A percentile compares a stretch with the other conserved stretches of the same genome.
phyloP scores from a whole-genome alignment of 2,329 filamentous ascomycete genomes.

The Thielaviopsis cerberus region DNA sequence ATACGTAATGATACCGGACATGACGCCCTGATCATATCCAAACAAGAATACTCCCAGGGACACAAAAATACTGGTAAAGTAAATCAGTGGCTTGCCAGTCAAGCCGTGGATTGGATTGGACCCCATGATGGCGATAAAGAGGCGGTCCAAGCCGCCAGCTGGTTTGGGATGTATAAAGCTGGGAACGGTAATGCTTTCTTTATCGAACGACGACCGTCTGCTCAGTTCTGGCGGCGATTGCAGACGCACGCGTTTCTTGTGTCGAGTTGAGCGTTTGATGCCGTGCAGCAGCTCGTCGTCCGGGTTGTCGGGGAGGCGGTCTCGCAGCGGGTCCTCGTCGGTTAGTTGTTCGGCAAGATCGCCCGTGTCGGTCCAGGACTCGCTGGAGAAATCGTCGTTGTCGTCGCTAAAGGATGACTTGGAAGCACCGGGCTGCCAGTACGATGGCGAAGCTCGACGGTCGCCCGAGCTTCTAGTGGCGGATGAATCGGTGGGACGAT shows the following conservation, averaged over 20 bases:
- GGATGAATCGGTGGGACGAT: not conserved
- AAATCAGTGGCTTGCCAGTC: slow-evolving; percentile 89
- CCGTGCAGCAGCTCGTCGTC: slow-evolving; percentile 42
- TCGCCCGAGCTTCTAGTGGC: slow-evolving; percentile 25
- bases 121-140: slow-evolving; percentile 73
- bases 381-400: slow-evolving; percentile 42
- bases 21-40: slow-evolving; percentile 78
- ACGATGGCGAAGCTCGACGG: slow-evolving; percentile 16
- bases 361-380: slow-evolving; percentile 78
- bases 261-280: slow-evolving; percentile 26
- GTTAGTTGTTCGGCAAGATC: slow-evolving; percentile 84
- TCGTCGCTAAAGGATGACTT: slow-evolving; percentile 16
- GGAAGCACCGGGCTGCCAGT: not conserved
- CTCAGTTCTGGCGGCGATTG: slow-evolving; percentile 29
- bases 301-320: slow-evolving; percentile 46
- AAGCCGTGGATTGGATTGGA: slow-evolving; percentile 68
- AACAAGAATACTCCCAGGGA: slow-evolving; percentile 76
- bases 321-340: slow-evolving; percentile 63
- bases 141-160: slow-evolving; percentile 47
- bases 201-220: slow-evolving; percentile 27
- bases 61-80: slow-evolving; percentile 85
- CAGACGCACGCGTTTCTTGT: slow-evolving; percentile 21
- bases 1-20: slow-evolving; percentile 56
- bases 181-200: slow-evolving; percentile 72
- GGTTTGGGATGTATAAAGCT: slow-evolving; percentile 37